These are phyloP conservation scores for Botrytis byssoidea DNA, from an alignment of 2,329 filamentous ascomycete species.

Conservation along the genomic window DNA sequence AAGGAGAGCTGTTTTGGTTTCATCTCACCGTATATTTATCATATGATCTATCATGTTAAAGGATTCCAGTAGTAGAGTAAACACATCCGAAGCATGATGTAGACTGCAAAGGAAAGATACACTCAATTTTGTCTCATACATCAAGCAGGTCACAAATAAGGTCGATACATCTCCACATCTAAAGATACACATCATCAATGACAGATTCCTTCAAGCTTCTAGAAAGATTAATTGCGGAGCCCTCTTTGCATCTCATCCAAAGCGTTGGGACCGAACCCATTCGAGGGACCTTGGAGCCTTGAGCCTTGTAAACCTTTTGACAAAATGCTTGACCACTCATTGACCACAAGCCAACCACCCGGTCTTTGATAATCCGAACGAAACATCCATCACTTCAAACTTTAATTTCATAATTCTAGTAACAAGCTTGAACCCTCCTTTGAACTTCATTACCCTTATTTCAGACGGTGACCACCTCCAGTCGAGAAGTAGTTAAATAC, in stretches of 20 bases:
- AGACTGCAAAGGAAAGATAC: background rate
- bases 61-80: background rate
- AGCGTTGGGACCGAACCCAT: conserved; percentile 19
- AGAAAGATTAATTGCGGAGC: conserved; percentile 21
- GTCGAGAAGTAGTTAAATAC: conserved; percentile 5
- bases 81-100: background rate
- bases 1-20: background rate
- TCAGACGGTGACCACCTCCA: background rate
- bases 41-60: background rate
- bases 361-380: conserved; percentile 17
- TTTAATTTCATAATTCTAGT: conserved; percentile 6
- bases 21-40: conserved; percentile 14
- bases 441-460: background rate
- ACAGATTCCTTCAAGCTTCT: conserved; percentile 13
- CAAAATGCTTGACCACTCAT: background rate
- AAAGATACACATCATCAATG: conserved; percentile 15
- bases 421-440: conserved; percentile 16
- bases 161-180: conserved; percentile 1
- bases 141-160: conserved; percentile 4
- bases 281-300: background rate
- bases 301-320: conserved; percentile 12
- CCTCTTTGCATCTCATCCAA: conserved; percentile 10
- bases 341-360: background rate
- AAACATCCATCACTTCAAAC: conserved; percentile 17
- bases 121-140: background rate